These are phyloP conservation scores for Ceratocystis albifundus DNA, from an alignment of 2,329 filamentous ascomycete genomes.

Conservation along the genomic window DNA sequence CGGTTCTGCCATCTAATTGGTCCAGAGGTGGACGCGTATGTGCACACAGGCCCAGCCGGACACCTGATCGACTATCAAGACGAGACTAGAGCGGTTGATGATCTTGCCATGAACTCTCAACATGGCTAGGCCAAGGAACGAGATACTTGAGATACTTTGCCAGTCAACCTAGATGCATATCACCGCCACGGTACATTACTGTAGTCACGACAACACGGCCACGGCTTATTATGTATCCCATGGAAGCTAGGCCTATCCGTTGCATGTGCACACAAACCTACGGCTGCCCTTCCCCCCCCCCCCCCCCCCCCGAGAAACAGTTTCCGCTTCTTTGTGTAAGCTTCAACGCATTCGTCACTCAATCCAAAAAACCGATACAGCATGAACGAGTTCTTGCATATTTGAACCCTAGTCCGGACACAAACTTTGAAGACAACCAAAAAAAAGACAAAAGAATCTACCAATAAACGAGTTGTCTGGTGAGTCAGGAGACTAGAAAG, in stretches of 20 bases:
- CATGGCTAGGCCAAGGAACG: too few relatives aligned
- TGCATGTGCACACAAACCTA: conserved; percentile 29
- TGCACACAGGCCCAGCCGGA: conserved; percentile 32
- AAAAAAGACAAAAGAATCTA: neutral
- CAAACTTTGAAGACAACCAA: neutral
- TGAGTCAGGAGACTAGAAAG: neutral
- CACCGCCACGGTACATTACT: too few relatives aligned
- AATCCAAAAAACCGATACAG: conserved; percentile 29
- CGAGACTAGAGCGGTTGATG: conserved; percentile 31
- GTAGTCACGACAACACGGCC: neutral
- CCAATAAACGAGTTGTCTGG: neutral
- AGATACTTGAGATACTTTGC: neutral
- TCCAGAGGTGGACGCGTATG: conserved; percentile 33
- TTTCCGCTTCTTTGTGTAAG: conserved; percentile 34
- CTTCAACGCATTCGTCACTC: conserved; percentile 31
- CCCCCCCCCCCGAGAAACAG: conserved; percentile 27
- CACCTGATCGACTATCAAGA: conserved; percentile 28
- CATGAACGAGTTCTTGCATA: conserved; percentile 30
- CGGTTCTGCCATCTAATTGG: conserved; percentile 23
- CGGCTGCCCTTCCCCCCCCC: conserved; percentile 32
- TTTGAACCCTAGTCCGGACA: conserved; percentile 27
- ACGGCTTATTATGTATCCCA: neutral
- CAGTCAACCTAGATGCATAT: neutral
- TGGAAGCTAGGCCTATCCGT: conserved; percentile 28
- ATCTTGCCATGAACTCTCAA: conserved; percentile 28